Evolutionary conservation across 148 eudicot species (phyloP), one percentile per base, ranked within the genome.

Genomic region (Selenicereus undatus): DNA sequence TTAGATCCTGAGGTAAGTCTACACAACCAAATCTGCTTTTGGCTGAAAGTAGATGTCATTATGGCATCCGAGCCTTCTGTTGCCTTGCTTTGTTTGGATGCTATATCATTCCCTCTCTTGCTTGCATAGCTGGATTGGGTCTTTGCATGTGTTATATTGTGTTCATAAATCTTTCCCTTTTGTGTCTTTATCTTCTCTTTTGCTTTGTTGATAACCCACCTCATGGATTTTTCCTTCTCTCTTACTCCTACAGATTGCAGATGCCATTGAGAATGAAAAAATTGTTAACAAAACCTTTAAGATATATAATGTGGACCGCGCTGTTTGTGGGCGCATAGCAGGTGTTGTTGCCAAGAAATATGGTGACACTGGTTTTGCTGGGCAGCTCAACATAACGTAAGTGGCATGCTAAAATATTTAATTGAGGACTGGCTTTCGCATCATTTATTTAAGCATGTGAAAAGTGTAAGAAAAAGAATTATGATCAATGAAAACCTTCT

Each of bases 331-430:
- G 73, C 99, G 98, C 80, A 78, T 96, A 88, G 91, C 98, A 32
- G 99, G 99, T 83, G 97, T 86, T 45, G 83, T 96, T 81, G 99
- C 99, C 58, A 96, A 94, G 91, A 96, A 88, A 86, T 96, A 96
- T 77, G 99, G 99, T 69, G 98, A 96, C 85, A 92, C 98, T 85
- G 99, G 99, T 78, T 96, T 96, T 86, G 98, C 99, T 82, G 99
- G 99, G 73, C 98, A 93, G 89, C 90, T 96, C 80, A 96, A 96
- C 83, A 87, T 96, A 83, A 93, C 91, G 98, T 96, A 90, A 86
- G 85, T 66, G 12, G 11, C 35, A 76, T 76, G 65, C 39, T 73
- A 29, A 45, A 60, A 73, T 56, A 17, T 29, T 54, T 48, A 50
- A 60, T 36, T 70, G 14, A 35, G 51, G 30, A 26, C n/a, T 11